Conservation (phyloP, 495 filamentous ascomycete genomes). For the Podospora sp. region DNA sequence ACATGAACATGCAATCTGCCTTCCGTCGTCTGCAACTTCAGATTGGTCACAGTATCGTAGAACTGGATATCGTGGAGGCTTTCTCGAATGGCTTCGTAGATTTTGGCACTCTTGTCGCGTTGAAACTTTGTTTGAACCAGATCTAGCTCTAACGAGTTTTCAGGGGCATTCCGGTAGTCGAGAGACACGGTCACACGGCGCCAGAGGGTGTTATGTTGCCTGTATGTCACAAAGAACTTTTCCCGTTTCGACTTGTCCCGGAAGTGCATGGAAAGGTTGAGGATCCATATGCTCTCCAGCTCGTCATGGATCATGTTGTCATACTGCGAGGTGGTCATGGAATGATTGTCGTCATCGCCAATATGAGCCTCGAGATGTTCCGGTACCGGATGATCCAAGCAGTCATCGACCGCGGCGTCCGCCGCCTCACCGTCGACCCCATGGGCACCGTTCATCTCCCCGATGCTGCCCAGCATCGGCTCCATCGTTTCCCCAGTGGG, state of each 20-base stretch:
- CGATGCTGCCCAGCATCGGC: constrained; percentile 20
- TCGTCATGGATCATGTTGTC: constrained; percentile 72
- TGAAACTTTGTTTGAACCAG: constrained; percentile 78
- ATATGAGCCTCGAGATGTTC: constrained; percentile 27
- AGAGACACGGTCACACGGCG: constrained; percentile 89
- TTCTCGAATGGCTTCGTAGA: constrained; percentile 94
- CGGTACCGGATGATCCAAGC: constrained; percentile 9
- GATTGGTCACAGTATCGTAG: constrained; percentile 92
- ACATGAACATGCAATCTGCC: constrained; percentile 94
- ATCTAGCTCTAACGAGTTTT: constrained; percentile 84
- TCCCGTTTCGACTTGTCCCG: constrained; percentile 91
- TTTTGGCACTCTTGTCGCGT: constrained; percentile 89
- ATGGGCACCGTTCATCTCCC: constrained; percentile 23
- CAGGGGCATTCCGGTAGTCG: constrained; percentile 82
- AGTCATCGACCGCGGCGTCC: constrained; percentile 15
- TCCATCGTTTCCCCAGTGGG: constrained; percentile 39
- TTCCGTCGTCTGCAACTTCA: constrained; percentile 89
- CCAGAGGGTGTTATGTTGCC: constrained; percentile 74
- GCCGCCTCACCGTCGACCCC: constrained; percentile 18
- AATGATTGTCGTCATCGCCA: constrained; percentile 42
- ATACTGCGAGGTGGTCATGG: constrained; percentile 53
- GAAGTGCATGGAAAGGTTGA: constrained; percentile 99
- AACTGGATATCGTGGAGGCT: constrained; percentile 91
- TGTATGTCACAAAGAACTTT: constrained; percentile 98
- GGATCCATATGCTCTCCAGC: constrained; percentile 87